These are phyloP conservation scores for Cokeromyces recurvatus DNA, from an alignment of 371 early-diverging fungal species.

Conservation along the genomic window DNA sequence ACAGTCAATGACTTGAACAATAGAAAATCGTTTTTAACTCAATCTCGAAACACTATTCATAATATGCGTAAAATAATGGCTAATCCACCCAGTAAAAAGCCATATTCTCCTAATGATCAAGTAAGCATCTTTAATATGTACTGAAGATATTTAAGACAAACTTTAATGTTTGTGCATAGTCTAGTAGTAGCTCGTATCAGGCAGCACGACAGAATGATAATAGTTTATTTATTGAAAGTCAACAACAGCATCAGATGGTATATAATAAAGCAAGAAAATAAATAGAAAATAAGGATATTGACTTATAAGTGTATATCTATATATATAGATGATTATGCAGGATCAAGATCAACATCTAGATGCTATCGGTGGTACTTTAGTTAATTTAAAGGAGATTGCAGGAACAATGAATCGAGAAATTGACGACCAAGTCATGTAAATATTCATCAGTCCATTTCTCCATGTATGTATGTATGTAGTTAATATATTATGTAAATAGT, in stretches of 20 bases:
- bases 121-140: too few species aligned
- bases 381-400: slow-evolving; percentile 61
- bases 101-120: slow-evolving; percentile 6
- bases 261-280: too few species aligned
- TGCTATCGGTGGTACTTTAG: slow-evolving; percentile 52
- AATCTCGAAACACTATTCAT: slow-evolving; percentile 36
- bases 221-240: slow-evolving; percentile 34
- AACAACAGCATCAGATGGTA: slow-evolving; percentile 37
- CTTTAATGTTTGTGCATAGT: slow-evolving; percentile 1
- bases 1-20: slow-evolving; percentile 39
- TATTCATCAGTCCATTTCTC: background rate
- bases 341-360: slow-evolving; percentile 63
- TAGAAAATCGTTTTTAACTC: slow-evolving; percentile 43
- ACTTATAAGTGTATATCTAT: background rate
- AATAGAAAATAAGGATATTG: too few species aligned
- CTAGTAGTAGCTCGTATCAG: slow-evolving; percentile 9
- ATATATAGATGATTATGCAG: slow-evolving; percentile 45
- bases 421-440: slow-evolving; percentile 55
- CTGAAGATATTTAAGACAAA: background rate
- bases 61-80: slow-evolving; percentile 39
- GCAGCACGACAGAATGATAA: slow-evolving; percentile 27
- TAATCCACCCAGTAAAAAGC: slow-evolving; percentile 28
- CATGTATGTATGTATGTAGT: background rate
- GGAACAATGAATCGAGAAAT: slow-evolving; percentile 58
- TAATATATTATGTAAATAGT: slow-evolving; percentile 17